These are phyloP conservation scores for Kodamaea fukazawae DNA, from an alignment of 805 yeast species.

Conservation along the genomic window DNA sequence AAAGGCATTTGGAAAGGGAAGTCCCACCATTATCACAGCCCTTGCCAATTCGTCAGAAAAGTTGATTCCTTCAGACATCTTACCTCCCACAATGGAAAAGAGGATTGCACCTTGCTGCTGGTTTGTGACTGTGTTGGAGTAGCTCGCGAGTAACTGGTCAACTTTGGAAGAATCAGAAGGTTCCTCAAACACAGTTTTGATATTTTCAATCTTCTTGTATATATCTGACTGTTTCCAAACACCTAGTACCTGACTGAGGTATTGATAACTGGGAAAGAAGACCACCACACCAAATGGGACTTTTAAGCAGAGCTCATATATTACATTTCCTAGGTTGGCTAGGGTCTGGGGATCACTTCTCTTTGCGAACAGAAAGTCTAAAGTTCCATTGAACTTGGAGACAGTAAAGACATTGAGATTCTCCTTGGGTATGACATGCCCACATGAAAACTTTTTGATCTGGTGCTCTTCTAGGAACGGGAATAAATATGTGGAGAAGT, in stretches of 20 bases:
- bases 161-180: constrained; percentile 42
- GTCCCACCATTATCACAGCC: constrained; percentile 79
- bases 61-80: constrained; percentile 89
- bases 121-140: constrained; percentile 40
- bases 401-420: constrained; percentile 65
- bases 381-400: constrained; percentile 19
- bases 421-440: constrained; percentile 74
- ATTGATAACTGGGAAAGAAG: constrained; percentile 83
- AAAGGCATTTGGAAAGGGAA: constrained; percentile 83
- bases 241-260: constrained; percentile 49
- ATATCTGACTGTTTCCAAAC: constrained; percentile 48
- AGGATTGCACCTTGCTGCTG: constrained; percentile 57
- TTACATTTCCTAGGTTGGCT: constrained; percentile 45
- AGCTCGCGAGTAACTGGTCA: constrained; percentile 48
- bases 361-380: constrained; percentile 69
- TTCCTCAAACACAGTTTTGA: constrained; percentile 58
- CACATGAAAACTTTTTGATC: constrained; percentile 64
- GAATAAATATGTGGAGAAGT: constrained; percentile 62
- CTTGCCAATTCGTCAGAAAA: constrained; percentile 86
- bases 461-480: constrained; percentile 46
- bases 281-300: constrained; percentile 77
- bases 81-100: constrained; percentile 89
- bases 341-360: constrained; percentile 51
- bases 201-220: constrained; percentile 27
- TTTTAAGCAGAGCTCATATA: constrained; percentile 39